These are phyloP conservation scores for Pseudogymnoascus verrucosus DNA, from an alignment of 2,329 filamentous ascomycete genomes.

Conservation along the genomic window DNA sequence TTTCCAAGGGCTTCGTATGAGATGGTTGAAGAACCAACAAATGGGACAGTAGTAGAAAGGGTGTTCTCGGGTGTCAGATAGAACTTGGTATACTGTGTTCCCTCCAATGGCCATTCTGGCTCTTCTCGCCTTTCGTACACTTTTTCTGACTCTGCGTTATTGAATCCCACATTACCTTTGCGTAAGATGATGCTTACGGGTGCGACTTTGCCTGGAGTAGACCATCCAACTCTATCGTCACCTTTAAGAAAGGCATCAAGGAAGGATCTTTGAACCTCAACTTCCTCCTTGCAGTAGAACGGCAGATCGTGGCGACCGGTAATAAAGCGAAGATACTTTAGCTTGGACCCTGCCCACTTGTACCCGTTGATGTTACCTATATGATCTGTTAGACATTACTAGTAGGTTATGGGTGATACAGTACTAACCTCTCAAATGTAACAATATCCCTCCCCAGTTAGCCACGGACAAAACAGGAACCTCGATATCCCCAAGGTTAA, in stretches of 20 bases:
- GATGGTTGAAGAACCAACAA: conserved; percentile 31
- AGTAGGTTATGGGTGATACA: neutral
- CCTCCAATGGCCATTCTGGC: conserved; percentile 57
- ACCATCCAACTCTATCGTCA: conserved; percentile 56
- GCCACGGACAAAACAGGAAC: conserved; percentile 60
- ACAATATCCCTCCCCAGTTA: conserved; percentile 63
- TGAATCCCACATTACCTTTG: conserved; percentile 60
- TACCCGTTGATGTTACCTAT: conserved; percentile 54
- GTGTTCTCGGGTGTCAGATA: conserved; percentile 42
- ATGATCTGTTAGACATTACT: neutral
- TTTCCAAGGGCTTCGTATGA: conserved; percentile 53
- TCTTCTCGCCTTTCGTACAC: conserved; percentile 48
- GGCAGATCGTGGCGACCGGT: conserved; percentile 64
- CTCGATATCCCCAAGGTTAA: conserved; percentile 55
- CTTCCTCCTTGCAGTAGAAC: conserved; percentile 63
- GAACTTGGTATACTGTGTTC: conserved; percentile 56
- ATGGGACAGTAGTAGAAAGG: conserved; percentile 11
- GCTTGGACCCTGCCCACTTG: conserved; percentile 51
- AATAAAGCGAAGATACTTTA: conserved; percentile 64
- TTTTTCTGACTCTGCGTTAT: conserved; percentile 53
- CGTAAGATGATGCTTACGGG: conserved; percentile 54
- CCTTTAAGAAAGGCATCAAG: conserved; percentile 64
- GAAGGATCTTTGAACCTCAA: conserved; percentile 59
- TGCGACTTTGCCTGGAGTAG: conserved; percentile 46
- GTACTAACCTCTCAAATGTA: conserved; percentile 52